These are phyloP conservation scores for Agrocybe chaxingu DNA, from an alignment of 768 basidiomycete genomes.

Conservation along the genomic window DNA sequence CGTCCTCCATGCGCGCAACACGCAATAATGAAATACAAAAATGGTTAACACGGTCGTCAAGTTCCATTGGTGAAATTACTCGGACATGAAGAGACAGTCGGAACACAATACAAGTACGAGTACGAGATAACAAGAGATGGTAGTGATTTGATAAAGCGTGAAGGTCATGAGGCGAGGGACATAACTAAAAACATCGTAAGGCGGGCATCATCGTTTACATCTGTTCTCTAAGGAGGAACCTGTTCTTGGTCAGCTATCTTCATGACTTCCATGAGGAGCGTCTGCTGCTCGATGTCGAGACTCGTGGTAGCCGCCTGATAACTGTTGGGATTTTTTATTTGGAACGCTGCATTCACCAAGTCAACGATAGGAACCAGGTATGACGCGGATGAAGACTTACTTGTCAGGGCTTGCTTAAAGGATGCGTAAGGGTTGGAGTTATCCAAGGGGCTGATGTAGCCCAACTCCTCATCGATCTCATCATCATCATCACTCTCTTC, in stretches of 20 bases:
- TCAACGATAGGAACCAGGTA: not conserved
- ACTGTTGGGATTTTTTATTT: constrained; percentile 62
- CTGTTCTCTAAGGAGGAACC: constrained; percentile 16
- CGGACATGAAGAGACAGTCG: too few relatives aligned
- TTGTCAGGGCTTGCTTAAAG: constrained; percentile 76
- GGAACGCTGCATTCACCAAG: constrained; percentile 51
- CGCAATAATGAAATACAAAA: too few relatives aligned
- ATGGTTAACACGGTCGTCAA: too few relatives aligned
- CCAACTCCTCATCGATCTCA: constrained; percentile 77
- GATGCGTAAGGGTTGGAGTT: constrained; percentile 70
- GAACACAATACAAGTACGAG: too few relatives aligned
- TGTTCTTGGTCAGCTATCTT: constrained; percentile 52
- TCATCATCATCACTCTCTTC: constrained; percentile 50
- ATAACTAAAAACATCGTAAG: not conserved
- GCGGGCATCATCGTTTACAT: not conserved
- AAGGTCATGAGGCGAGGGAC: too few relatives aligned
- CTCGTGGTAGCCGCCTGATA: constrained; percentile 75
- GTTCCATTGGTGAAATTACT: too few relatives aligned
- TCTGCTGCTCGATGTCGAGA: constrained; percentile 73
- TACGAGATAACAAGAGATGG: too few relatives aligned
- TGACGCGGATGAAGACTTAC: constrained; percentile 38
- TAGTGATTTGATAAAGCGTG: too few relatives aligned
- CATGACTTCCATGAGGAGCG: constrained; percentile 84
- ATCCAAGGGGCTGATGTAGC: constrained; percentile 83
- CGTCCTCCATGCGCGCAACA: too few relatives aligned